phyloP scores from a whole-genome alignment of 2,329 filamentous ascomycete genomes.

The Lachnellula subtilissima region DNA sequence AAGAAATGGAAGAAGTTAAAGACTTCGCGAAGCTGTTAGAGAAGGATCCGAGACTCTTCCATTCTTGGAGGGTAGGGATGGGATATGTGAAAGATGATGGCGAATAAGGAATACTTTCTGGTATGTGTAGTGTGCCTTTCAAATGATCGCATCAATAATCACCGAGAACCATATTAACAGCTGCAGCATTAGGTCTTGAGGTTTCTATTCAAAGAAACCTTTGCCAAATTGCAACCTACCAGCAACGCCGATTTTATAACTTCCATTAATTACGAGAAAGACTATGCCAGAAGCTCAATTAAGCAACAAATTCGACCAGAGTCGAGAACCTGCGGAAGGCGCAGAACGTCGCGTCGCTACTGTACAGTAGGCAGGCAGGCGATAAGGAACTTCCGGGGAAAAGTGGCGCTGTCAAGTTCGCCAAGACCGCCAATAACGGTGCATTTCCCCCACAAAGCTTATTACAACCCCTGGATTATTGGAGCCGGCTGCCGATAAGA shows the following conservation, averaged over 20 bases:
- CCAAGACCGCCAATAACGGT: neutral
- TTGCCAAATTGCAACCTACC: too few species aligned
- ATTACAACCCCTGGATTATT: neutral
- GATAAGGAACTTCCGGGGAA: constrained; percentile 2
- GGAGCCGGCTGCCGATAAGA: constrained; percentile 2
- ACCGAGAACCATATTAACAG: too few species aligned
- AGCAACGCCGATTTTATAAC: too few species aligned
- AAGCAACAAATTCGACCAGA: neutral
- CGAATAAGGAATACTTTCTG: neutral
- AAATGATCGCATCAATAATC: too few species aligned
- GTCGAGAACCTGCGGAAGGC: too few species aligned
- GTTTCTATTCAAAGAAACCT: too few species aligned
- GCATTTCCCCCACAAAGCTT: constrained; percentile 6
- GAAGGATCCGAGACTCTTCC: constrained; percentile 15
- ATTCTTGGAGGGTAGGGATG: constrained; percentile 28
- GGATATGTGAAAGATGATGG: constrained; percentile 19
- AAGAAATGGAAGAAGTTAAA: constrained; percentile 22
- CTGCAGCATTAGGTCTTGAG: too few species aligned
- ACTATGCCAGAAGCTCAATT: neutral
- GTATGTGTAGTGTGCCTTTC: neutral
- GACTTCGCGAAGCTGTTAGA: constrained; percentile 21
- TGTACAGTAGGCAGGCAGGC: neutral
- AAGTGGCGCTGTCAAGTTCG: constrained; percentile 1
- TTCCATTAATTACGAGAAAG: too few species aligned
- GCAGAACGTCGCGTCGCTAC: neutral